Conservation (phyloP, 1,284 basidiomycete genomes). For the Ustilago curta region DNA sequence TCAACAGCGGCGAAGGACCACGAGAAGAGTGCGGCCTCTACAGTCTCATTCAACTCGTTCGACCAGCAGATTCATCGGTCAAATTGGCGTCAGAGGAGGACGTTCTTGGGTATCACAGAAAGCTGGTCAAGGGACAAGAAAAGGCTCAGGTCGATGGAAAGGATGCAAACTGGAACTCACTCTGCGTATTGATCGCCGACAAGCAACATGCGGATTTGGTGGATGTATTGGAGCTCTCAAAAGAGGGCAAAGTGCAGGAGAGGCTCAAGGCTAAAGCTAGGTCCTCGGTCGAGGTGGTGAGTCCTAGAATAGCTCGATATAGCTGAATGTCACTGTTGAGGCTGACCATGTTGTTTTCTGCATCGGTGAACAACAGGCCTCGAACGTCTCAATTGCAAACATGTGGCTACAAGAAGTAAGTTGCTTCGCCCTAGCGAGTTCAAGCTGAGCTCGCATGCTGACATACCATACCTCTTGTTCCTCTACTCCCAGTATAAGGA, state of each 20-base stretch:
- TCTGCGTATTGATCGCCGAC: constrained; percentile 39
- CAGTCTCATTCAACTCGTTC: constrained; percentile 45
- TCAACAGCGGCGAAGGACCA: constrained; percentile 55
- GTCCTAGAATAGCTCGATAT: not conserved
- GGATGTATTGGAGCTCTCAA: constrained; percentile 21
- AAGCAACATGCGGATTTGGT: constrained; percentile 27
- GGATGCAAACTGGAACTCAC: constrained; percentile 32
- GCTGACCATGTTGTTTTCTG: not conserved
- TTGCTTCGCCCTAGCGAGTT: not conserved
- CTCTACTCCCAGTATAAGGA: constrained; percentile 43
- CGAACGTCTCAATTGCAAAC: constrained; percentile 50
- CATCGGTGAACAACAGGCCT: constrained; percentile 22
- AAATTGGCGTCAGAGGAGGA: constrained; percentile 21
- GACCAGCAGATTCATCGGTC: constrained; percentile 14
- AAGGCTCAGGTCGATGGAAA: constrained; percentile 17
- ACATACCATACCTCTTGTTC: not conserved
- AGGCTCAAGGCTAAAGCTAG: constrained; percentile 38
- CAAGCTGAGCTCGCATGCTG: not conserved
- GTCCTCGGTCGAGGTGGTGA: constrained; percentile 43
- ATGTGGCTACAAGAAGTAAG: constrained; percentile 52
- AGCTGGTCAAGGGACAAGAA: constrained; percentile 28
- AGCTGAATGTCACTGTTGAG: not conserved
- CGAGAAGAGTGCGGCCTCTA: constrained; percentile 54
- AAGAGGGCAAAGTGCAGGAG: constrained; percentile 17
- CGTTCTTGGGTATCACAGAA: constrained; percentile 28